Percentiles rank a stretch among this genome's conserved stretches.
Conservation (phyloP, 2,329 filamentous ascomycete species). For the Trichophaea hybrida region DNA sequence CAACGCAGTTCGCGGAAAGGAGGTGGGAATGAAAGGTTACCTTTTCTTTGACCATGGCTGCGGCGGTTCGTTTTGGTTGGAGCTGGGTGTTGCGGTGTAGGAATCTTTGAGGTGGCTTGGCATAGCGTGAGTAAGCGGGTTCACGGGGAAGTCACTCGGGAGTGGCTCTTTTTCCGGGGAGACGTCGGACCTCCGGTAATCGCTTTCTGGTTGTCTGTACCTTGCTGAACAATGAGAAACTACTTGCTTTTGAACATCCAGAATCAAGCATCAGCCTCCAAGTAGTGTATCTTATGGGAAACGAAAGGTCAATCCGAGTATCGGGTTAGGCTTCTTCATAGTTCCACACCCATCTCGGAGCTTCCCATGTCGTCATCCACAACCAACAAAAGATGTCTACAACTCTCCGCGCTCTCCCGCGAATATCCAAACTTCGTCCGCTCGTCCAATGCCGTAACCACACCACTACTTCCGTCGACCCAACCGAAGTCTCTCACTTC, state of each 20-base stretch:
- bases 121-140: neutral
- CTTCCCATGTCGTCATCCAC: neutral
- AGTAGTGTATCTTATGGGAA: too few relatives aligned
- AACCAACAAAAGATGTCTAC: neutral
- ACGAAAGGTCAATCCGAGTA: too few relatives aligned
- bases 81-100: neutral
- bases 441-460: neutral
- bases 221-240: too few relatives aligned
- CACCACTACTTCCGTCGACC: constrained; percentile 56
- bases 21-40: neutral
- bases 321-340: too few relatives aligned
- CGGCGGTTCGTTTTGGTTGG: neutral
- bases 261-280: too few relatives aligned
- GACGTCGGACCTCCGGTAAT: too few relatives aligned
- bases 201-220: too few relatives aligned
- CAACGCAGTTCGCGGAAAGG: neutral
- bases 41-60: neutral
- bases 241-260: too few relatives aligned
- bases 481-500: constrained; percentile 86
- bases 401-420: neutral
- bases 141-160: too few relatives aligned
- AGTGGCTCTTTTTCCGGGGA: too few relatives aligned
- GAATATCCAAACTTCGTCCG: neutral
- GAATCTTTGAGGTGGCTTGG: neutral
- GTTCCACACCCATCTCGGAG: neutral